These are phyloP conservation scores for Adiantum capillusveneris DNA, from an alignment of 75 land plant genomes.

Conservation along the genomic window DNA sequence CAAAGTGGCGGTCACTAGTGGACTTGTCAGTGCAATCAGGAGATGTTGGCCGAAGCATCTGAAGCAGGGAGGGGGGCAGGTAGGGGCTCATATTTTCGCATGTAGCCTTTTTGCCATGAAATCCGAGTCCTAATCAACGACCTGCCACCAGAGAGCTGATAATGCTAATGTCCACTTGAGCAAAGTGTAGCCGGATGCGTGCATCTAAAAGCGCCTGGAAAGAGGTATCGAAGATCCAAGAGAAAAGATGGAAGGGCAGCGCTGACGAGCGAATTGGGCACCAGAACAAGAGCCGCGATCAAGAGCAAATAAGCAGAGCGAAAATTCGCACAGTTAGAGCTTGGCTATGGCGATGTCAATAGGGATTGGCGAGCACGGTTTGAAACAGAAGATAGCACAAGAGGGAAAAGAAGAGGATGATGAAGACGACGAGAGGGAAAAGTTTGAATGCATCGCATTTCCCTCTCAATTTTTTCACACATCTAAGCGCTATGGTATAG, in stretches of 20 bases:
- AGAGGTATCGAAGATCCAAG: not conserved
- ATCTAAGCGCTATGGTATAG: no score
- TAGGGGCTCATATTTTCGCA: conserved; percentile 1
- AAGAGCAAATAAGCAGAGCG: no score
- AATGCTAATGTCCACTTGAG: not conserved
- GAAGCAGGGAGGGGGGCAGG: not conserved
- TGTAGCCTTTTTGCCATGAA: not conserved
- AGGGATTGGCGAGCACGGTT: not conserved
- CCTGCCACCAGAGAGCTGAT: no score
- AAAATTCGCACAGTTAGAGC: no score
- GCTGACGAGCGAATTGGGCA: not conserved
- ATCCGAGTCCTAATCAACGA: not conserved
- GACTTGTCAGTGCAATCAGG: conserved; percentile 5
- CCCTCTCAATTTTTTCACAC: no score
- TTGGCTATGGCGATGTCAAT: conserved; percentile 1
- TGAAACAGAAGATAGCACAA: not conserved
- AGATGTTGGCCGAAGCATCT: not conserved
- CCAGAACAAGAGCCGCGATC: not conserved
- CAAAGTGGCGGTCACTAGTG: conserved; percentile 7
- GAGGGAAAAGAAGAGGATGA: not conserved
- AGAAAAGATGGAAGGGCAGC: not conserved
- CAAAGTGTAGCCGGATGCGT: not conserved
- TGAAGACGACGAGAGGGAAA: conserved; percentile 1
- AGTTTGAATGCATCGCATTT: not conserved
- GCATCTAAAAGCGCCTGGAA: not conserved